These are phyloP conservation scores for Cladorrhinum samala DNA, from an alignment of 495 filamentous ascomycete species.

Conservation along the genomic window DNA sequence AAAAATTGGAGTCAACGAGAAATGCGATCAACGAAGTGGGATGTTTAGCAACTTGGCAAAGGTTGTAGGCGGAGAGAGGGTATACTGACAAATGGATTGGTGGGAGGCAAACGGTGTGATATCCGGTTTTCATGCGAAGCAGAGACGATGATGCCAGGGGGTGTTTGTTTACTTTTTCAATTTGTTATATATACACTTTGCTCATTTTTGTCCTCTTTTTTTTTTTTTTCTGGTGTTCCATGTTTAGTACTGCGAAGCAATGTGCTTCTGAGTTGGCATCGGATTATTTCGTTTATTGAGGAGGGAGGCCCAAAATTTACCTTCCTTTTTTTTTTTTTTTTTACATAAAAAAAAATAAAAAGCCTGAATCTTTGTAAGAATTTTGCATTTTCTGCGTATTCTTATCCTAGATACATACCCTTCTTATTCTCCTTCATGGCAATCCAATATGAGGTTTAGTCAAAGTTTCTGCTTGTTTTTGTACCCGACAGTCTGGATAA, in stretches of 20 bases:
- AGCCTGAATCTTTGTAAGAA: too few relatives aligned
- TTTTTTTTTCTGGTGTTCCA: not conserved
- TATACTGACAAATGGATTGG: not conserved
- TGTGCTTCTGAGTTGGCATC: not conserved
- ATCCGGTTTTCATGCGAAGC: not conserved
- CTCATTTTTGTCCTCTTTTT: not conserved
- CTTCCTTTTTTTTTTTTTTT: too few relatives aligned
- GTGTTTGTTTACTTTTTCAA: not conserved
- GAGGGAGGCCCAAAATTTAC: too few relatives aligned
- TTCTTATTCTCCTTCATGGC: too few relatives aligned
- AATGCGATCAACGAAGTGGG: not conserved
- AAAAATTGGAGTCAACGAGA: not conserved
- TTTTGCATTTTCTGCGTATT: too few relatives aligned
- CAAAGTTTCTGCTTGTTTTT: too few relatives aligned
- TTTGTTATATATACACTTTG: not conserved
- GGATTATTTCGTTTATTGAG: too few relatives aligned
- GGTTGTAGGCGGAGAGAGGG: not conserved
- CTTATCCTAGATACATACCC: too few relatives aligned
- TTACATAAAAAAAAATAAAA: too few relatives aligned
- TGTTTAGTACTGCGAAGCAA: not conserved
- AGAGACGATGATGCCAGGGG: not conserved
- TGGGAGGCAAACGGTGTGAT: not conserved
- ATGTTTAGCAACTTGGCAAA: not conserved
- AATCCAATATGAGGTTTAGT: too few relatives aligned
- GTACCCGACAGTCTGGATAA: not conserved